Base-by-base conservation (phyloP, 2,329 filamentous ascomycete genomes). In the Beauveria sp. region DNA sequence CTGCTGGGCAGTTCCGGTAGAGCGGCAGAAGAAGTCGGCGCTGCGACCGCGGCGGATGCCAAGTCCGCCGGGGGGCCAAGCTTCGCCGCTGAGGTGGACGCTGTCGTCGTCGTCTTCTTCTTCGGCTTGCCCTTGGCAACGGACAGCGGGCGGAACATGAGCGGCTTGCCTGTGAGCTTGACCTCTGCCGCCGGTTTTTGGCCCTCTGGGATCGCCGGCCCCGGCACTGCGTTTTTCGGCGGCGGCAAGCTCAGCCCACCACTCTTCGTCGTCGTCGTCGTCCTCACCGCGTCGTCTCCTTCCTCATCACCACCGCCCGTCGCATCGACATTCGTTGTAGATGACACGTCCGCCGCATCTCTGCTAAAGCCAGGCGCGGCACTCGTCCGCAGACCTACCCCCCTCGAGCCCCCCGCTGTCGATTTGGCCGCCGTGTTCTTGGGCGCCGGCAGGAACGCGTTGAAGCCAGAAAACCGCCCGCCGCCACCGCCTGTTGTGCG, bases 101-200 rank as follows among this genome's bases (percentile, higher is more conserved):
- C n/a, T n/a, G 18, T 43, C 5, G 40, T n/a, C 41, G 41, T 43
- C 41, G 41, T 30, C 16, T 7, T 87, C 76, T 88, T 91, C 75
- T 89, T 91, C 64, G 83, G 84, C 34, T 86, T 81, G 64, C 88
- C 91, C 63, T 90, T 83, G 18, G 87, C 84, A 16, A 97, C 92
- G 1, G 92, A 96, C 43, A 97, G 78, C 3, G 93, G 93, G 70
- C 87, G 89, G 73, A 97, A 97, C 84, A 91, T 90, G 73, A 92
- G 84, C 14, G 91, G 85, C 67, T 92, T 94, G 22, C 89, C 90
- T 2, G 87, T 83, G 16, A 89, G 74, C 74, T 90, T 88, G 18
- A 88, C 81, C 62, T 88, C 84, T 2, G 83, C 79, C n/a, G 81
- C 81, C 28, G 81, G 74, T 68, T 85, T 84, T 67, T 84, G 80